Evolutionary conservation across 2,329 filamentous ascomycete species (phyloP).

Genomic region (Lasiodiplodia gonubiensis): DNA sequence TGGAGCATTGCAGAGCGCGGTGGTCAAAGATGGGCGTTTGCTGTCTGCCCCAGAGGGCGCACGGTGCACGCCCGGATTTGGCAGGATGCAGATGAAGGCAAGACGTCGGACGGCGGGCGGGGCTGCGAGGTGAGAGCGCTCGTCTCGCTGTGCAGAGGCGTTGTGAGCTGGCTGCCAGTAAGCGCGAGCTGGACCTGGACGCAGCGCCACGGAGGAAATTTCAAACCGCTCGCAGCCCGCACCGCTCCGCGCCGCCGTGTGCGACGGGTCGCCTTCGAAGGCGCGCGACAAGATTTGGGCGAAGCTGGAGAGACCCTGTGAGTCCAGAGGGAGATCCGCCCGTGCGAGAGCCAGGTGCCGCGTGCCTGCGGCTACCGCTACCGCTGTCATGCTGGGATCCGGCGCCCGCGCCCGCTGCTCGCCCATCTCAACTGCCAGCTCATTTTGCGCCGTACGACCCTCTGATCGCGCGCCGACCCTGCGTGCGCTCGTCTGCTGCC

Average conservation of each 20-base stretch:
- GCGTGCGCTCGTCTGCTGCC: slow-evolving; percentile 6
- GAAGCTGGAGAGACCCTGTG: background rate
- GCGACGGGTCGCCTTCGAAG: background rate
- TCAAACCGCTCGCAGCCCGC: background rate
- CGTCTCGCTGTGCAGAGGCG: background rate
- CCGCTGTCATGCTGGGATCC: background rate
- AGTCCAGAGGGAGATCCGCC: slow-evolving; percentile 17
- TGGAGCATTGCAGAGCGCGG: background rate
- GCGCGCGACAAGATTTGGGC: background rate
- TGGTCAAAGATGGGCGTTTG: slow-evolving; percentile 2
- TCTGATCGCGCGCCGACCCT: background rate
- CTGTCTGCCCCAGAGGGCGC: slow-evolving; percentile 6
- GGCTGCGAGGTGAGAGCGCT: slow-evolving; percentile 9
- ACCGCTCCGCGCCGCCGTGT: background rate
- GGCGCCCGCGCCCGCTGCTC: background rate
- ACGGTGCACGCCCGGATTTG: slow-evolving; percentile 9
- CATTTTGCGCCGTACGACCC: background rate
- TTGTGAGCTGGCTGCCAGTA: slow-evolving; percentile 16
- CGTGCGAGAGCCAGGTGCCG: slow-evolving; percentile 11
- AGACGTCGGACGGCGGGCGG: slow-evolving; percentile 3
- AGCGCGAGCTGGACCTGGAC: slow-evolving; percentile 1
- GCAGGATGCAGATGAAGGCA: slow-evolving; percentile 6
- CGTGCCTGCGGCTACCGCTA: slow-evolving; percentile 11
- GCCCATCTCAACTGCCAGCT: background rate
- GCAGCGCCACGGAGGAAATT: slow-evolving; percentile 7